phyloP scores from a whole-genome alignment of 2,329 filamentous ascomycete genomes.

The Penicillium sp. region DNA sequence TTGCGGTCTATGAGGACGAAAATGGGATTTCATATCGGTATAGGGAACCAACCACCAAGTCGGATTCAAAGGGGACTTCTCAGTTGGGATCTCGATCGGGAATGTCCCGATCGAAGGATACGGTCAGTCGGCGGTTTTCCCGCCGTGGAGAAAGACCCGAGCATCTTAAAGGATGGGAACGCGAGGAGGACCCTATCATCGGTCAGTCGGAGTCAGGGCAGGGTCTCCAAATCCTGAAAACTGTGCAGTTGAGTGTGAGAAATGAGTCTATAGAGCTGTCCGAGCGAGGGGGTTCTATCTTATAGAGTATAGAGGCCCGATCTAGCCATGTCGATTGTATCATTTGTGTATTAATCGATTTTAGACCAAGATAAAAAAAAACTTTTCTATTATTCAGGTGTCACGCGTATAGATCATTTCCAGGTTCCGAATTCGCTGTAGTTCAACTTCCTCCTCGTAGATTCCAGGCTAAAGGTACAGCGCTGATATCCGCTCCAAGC shows the following conservation, averaged over 20 bases:
- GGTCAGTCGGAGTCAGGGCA: not conserved
- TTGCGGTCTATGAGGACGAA: constrained; percentile 6
- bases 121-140: not conserved
- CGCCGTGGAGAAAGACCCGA: not conserved
- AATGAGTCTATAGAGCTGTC: constrained; percentile 14
- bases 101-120: not conserved
- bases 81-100: not conserved
- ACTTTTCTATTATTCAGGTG: too few relatives aligned
- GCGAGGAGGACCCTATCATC: constrained; percentile 12
- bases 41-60: constrained; percentile 2
- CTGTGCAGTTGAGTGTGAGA: constrained; percentile 8
- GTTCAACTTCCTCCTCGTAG: too few relatives aligned
- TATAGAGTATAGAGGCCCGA: too few relatives aligned
- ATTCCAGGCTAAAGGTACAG: too few relatives aligned
- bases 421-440: too few relatives aligned
- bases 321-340: too few relatives aligned
- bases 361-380: too few relatives aligned
- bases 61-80: constrained; percentile 3
- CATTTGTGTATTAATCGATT: too few relatives aligned
- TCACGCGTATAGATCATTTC: too few relatives aligned
- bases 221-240: constrained; percentile 10
- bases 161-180: constrained; percentile 4
- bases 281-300: not conserved
- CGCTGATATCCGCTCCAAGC: too few relatives aligned
- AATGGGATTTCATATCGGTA: constrained; percentile 6